These are phyloP conservation scores for Parmales sp. DNA, from an alignment of 108 stramenopile species.

Conservation along the genomic window DNA sequence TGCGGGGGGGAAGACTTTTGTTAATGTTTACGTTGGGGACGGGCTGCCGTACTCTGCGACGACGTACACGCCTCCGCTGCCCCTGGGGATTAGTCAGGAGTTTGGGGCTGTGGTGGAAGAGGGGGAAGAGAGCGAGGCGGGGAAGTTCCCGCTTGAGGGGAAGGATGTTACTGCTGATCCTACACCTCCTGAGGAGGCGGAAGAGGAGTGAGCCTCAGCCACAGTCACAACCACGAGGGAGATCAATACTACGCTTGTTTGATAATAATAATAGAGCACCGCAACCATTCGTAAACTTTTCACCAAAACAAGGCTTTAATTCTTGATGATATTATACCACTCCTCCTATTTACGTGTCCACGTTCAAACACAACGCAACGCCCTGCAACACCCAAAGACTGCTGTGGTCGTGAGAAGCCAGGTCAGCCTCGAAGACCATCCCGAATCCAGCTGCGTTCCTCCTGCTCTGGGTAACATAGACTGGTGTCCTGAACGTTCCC, in stretches of 20 bases:
- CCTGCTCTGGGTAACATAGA: conserved; percentile 53
- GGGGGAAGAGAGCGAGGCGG: conserved; percentile 17
- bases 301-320: too few species aligned
- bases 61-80: conserved; percentile 33
- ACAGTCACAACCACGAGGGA: too few species aligned
- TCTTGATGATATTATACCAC: too few species aligned
- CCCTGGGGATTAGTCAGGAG: conserved; percentile 27
- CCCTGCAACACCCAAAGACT: conserved; percentile 57
- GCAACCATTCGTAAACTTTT: too few species aligned
- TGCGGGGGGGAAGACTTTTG: conserved; percentile 28
- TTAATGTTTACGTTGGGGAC: conserved; percentile 40
- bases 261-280: too few species aligned
- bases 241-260: too few species aligned
- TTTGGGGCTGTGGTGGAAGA: conserved; percentile 25
- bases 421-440: conserved; percentile 48
- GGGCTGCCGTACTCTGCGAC: conserved; percentile 18
- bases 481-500: conserved; percentile 51
- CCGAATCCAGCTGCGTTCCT: conserved; percentile 63
- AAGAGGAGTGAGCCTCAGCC: too few species aligned
- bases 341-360: conserved; percentile 20
- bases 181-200: conserved; percentile 33
- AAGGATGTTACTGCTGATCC: conserved; percentile 30
- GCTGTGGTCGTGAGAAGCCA: conserved; percentile 39
- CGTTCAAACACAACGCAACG: conserved; percentile 44
- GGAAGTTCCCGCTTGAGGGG: conserved; percentile 19